These are phyloP conservation scores for Lepidium aucheri DNA, from an alignment of 345 rosid species.

Conservation along the genomic window DNA sequence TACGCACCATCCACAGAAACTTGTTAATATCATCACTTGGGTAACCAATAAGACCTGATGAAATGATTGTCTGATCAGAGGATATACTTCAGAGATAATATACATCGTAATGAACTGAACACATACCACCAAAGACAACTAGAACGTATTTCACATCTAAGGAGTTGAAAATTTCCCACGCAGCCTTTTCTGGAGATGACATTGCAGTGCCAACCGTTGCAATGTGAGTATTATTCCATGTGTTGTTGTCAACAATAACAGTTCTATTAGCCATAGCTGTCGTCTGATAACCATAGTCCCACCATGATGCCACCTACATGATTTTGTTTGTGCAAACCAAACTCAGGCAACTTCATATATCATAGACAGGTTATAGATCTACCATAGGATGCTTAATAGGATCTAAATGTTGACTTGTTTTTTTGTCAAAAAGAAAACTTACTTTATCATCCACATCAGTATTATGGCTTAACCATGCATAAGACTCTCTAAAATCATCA, in stretches of 20 bases:
- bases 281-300: slow-evolving; percentile 99
- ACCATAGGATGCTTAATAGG: neutral
- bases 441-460: slow-evolving; percentile 99
- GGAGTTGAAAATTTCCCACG: slow-evolving; percentile 96
- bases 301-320: slow-evolving; percentile 96
- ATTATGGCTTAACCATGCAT: slow-evolving; percentile 91
- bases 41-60: slow-evolving; percentile 90
- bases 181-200: slow-evolving; percentile 99
- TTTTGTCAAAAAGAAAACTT: slow-evolving; percentile 16
- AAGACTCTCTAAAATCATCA: slow-evolving; percentile 99
- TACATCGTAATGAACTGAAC: slow-evolving; percentile 16
- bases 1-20: slow-evolving; percentile 99
- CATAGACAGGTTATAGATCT: slow-evolving; percentile 1
- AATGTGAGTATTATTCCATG: slow-evolving; percentile 99
- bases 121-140: slow-evolving; percentile 94
- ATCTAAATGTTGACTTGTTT: neutral
- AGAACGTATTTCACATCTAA: slow-evolving; percentile 98
- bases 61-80: slow-evolving; percentile 29
- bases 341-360: slow-evolving; percentile 13
- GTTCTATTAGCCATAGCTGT: slow-evolving; percentile 99
- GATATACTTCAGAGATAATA: neutral
- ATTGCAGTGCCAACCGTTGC: slow-evolving; percentile 99
- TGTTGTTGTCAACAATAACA: slow-evolving; percentile 95
- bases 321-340: neutral
- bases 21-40: slow-evolving; percentile 98